These are phyloP conservation scores for Ceratobasidium sp. DNA, from an alignment of 1,284 basidiomycete species.

Conservation along the genomic window DNA sequence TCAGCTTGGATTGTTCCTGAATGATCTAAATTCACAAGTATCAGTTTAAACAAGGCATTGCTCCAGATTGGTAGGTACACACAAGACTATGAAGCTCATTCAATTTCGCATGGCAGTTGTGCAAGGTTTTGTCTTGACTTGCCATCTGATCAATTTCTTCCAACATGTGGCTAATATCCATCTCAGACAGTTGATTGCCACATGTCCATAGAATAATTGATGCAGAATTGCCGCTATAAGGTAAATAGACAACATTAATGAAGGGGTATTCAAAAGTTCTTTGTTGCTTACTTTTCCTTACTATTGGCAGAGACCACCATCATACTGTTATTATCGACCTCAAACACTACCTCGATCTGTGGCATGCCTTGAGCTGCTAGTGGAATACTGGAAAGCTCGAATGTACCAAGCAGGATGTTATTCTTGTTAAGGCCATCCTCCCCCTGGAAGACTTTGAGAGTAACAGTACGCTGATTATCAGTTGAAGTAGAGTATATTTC, in stretches of 20 bases:
- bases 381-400: constrained; percentile 90
- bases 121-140: too few relatives aligned
- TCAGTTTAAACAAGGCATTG: too few relatives aligned
- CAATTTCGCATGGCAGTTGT: too few relatives aligned
- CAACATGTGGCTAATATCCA: constrained; percentile 79
- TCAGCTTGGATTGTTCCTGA: too few relatives aligned
- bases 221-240: constrained; percentile 76
- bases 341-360: constrained; percentile 93
- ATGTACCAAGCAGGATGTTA: constrained; percentile 97
- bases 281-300: constrained; percentile 79
- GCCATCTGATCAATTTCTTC: constrained; percentile 94
- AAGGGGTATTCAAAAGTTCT: neutral
- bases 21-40: too few relatives aligned
- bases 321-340: constrained; percentile 92
- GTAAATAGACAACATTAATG: neutral
- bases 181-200: constrained; percentile 80
- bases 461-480: constrained; percentile 90
- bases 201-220: too few relatives aligned
- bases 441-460: constrained; percentile 92
- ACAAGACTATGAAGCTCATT: too few relatives aligned
- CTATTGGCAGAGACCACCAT: constrained; percentile 86
- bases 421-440: constrained; percentile 96
- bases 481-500: constrained; percentile 98
- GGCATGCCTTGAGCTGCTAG: constrained; percentile 94
- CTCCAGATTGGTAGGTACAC: too few relatives aligned